Conservation (phyloP, 1,284 basidiomycete species). For the Heterobasidion irregulare region DNA sequence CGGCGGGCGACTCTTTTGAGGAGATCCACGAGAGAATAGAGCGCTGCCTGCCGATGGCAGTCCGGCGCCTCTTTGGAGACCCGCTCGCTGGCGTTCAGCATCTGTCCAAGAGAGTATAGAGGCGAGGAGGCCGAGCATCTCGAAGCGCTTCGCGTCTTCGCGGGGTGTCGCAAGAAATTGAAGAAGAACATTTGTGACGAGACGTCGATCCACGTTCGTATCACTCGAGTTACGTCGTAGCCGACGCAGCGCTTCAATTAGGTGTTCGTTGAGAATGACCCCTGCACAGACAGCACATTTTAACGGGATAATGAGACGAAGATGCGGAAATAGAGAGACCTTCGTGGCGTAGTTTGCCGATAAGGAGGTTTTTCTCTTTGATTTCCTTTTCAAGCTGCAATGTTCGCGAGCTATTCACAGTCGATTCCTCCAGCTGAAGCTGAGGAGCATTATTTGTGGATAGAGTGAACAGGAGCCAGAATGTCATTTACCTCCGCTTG, state of each 20-base stretch:
- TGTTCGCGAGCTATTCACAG: slow-evolving; percentile 57
- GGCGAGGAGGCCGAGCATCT: slow-evolving; percentile 87
- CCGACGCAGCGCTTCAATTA: slow-evolving; percentile 94
- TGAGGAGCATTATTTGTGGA: slow-evolving; percentile 17
- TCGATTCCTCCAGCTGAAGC: slow-evolving; percentile 68
- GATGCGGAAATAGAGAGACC: slow-evolving; percentile 36
- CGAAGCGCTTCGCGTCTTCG: slow-evolving; percentile 90
- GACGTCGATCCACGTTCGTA: slow-evolving; percentile 85
- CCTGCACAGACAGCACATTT: slow-evolving; percentile 34
- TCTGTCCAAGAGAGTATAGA: slow-evolving; percentile 91
- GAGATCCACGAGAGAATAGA: slow-evolving; percentile 32
- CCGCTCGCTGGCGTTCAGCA: slow-evolving; percentile 84
- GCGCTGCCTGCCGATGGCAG: slow-evolving; percentile 14
- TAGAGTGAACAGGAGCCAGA: background rate
- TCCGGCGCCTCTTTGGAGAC: slow-evolving; percentile 56
- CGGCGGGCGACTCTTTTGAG: slow-evolving; percentile 32
- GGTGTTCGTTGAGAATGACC: slow-evolving; percentile 94
- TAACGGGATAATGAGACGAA: background rate
- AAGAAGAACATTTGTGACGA: slow-evolving; percentile 94
- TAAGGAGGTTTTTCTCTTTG: slow-evolving; percentile 89
- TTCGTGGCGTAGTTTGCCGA: slow-evolving; percentile 92
- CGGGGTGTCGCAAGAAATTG: slow-evolving; percentile 88
- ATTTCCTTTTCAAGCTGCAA: slow-evolving; percentile 80
- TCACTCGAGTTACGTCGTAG: slow-evolving; percentile 81
- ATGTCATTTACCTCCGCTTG: slow-evolving; percentile 65